phyloP scores from a whole-genome alignment of 1,139 yeast species.

The Kazachstania sp. region DNA sequence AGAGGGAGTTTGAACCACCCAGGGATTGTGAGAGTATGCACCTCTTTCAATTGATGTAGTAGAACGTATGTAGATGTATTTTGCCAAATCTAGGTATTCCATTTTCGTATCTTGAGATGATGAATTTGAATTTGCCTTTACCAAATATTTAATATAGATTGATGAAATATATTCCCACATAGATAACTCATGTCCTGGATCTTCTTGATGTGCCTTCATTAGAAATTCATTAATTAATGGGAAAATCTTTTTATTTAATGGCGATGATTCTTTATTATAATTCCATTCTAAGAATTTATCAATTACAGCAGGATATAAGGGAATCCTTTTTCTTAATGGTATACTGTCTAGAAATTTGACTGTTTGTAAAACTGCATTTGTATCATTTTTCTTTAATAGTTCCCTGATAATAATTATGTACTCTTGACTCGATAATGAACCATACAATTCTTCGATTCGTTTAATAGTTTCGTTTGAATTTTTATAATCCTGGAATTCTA shows the following conservation, averaged over 20 bases:
- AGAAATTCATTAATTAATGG: slow-evolving; percentile 16
- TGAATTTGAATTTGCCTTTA: background rate
- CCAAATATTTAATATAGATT: slow-evolving; percentile 16
- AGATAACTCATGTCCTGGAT: slow-evolving; percentile 15
- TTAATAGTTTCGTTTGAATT: slow-evolving; percentile 36
- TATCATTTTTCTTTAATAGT: slow-evolving; percentile 14
- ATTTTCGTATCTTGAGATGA: background rate
- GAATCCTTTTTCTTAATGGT: slow-evolving; percentile 11
- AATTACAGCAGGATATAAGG: slow-evolving; percentile 16
- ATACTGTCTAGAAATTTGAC: slow-evolving; percentile 13
- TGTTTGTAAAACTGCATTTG: slow-evolving; percentile 16
- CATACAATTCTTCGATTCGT: slow-evolving; percentile 25
- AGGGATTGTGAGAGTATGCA: slow-evolving; percentile 15
- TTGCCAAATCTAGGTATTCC: slow-evolving; percentile 15
- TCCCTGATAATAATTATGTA: slow-evolving; percentile 17
- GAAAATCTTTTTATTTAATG: slow-evolving; percentile 2
- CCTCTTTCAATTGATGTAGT: background rate
- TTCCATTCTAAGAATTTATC: slow-evolving; percentile 16
- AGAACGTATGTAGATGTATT: slow-evolving; percentile 11
- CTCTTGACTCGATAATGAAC: slow-evolving; percentile 15
- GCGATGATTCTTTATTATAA: slow-evolving; percentile 5
- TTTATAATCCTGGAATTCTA: slow-evolving; percentile 34
- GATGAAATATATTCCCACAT: slow-evolving; percentile 22
- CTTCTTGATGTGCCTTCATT: slow-evolving; percentile 16
- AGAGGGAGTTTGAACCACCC: slow-evolving; percentile 13